Percentiles rank a stretch among this genome's conserved stretches.
Evolutionary conservation across 108 stramenopile genomes (phyloP).

Genomic region (Phaeodactylum tricornutum): DNA sequence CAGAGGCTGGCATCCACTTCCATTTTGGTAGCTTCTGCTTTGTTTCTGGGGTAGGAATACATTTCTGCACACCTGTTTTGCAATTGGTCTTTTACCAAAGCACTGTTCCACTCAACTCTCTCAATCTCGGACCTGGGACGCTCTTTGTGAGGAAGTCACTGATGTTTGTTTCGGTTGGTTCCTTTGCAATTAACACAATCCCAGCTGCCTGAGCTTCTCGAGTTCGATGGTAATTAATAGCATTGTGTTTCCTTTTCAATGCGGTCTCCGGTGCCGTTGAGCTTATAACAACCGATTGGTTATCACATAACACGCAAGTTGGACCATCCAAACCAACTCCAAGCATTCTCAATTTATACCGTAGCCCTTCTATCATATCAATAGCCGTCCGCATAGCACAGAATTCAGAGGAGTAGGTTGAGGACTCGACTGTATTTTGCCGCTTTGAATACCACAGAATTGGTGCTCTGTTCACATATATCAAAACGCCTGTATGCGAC

Average conservation of each 20-base stretch:
- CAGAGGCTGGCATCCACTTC: no score
- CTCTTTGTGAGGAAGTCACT: slow-evolving; percentile 1
- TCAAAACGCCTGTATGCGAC: slow-evolving; percentile 8
- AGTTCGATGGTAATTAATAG: slow-evolving; percentile 19
- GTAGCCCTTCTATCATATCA: slow-evolving; percentile 9
- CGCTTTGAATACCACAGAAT: slow-evolving; percentile 34
- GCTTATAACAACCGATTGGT: slow-evolving; percentile 25
- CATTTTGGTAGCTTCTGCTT: no score
- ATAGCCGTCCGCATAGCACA: neutral
- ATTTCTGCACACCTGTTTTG: no score
- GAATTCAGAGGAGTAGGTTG: slow-evolving; percentile 29
- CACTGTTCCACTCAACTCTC: neutral
- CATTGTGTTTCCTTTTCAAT: slow-evolving; percentile 24
- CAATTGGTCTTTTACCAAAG: no score
- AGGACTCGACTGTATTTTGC: slow-evolving; percentile 42
- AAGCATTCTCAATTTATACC: slow-evolving; percentile 37
- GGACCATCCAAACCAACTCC: slow-evolving; percentile 25
- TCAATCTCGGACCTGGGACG: neutral
- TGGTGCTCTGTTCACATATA: slow-evolving; percentile 36
- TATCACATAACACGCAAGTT: slow-evolving; percentile 15
- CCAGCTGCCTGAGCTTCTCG: slow-evolving; percentile 26
- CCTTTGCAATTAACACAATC: neutral
- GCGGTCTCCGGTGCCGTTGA: slow-evolving; percentile 18
- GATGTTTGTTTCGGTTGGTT: neutral
- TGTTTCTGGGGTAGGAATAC: no score